Conservation (phyloP, 2,329 filamentous ascomycete genomes). For the Phialophora macrospora region DNA sequence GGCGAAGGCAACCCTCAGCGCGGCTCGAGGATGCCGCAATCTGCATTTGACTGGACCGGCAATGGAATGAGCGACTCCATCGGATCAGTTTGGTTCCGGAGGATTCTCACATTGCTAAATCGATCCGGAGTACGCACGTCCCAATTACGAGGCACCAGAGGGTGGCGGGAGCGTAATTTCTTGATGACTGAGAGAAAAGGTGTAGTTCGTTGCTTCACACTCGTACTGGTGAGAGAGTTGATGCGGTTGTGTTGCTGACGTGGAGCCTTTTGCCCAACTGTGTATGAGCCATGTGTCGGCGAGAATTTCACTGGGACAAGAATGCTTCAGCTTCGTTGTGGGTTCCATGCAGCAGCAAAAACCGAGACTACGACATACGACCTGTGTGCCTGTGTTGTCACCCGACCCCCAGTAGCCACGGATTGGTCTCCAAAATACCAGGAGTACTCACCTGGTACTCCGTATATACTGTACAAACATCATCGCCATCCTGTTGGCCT, state of each 20-base stretch:
- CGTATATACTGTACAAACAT: constrained; percentile 5
- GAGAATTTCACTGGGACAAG: neutral
- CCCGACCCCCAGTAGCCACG: too few species aligned
- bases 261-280: neutral
- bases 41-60: neutral
- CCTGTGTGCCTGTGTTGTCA: too few species aligned
- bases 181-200: neutral
- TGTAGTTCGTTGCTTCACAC: neutral
- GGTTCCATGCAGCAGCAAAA: too few species aligned
- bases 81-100: neutral
- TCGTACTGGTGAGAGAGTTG: neutral
- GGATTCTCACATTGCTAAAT: too few species aligned
- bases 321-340: too few species aligned
- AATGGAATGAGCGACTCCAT: neutral
- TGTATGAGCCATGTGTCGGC: neutral
- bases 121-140: neutral
- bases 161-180: neutral
- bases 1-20: neutral
- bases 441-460: neutral
- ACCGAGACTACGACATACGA: too few species aligned
- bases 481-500: neutral
- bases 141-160: too few species aligned
- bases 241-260: neutral
- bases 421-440: neutral
- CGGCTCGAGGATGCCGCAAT: neutral